phyloP scores from a whole-genome alignment of 768 basidiomycete genomes.

The Lyophyllum shimeji region DNA sequence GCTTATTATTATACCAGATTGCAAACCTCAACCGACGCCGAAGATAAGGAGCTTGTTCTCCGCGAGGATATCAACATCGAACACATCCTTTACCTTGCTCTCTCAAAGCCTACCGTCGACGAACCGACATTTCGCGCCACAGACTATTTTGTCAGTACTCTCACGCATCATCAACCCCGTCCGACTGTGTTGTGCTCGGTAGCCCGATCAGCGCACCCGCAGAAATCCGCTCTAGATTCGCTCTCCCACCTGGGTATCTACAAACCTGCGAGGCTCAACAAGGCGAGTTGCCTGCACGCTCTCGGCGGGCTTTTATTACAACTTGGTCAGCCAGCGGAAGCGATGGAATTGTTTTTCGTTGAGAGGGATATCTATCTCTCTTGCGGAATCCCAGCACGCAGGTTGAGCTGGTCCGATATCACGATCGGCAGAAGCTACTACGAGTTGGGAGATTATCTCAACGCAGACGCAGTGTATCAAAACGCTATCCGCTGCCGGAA shows the following conservation, averaged over 20 bases:
- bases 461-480: background rate
- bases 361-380: background rate
- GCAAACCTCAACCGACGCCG: background rate
- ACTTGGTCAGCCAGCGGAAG: conserved; percentile 2
- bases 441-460: background rate
- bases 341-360: background rate
- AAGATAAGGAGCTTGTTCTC: background rate
- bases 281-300: background rate
- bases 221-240: background rate
- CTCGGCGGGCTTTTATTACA: background rate
- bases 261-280: background rate
- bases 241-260: background rate
- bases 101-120: background rate
- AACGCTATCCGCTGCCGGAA: background rate
- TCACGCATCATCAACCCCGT: background rate
- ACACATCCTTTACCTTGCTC: conserved; percentile 3
- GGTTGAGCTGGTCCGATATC: background rate
- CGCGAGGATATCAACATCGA: conserved; percentile 10
- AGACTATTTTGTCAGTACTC: background rate
- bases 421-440: background rate
- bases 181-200: background rate
- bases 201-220: background rate
- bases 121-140: background rate
- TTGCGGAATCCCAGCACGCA: background rate
- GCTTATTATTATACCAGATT: conserved; percentile 2